Evolutionary conservation across 805 yeast genomes (phyloP).

Genomic region (Hanseniaspora taiwanica): DNA sequence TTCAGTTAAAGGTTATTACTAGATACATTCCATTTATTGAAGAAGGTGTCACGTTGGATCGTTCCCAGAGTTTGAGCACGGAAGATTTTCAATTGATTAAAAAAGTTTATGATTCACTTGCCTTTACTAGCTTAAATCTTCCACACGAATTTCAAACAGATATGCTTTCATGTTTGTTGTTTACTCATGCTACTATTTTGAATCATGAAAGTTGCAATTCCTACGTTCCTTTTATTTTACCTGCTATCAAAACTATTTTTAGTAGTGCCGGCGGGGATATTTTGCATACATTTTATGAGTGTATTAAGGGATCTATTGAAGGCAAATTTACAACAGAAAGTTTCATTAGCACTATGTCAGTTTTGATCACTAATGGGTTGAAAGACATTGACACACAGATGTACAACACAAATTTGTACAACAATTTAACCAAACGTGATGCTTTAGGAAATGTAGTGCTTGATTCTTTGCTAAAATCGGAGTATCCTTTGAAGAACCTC

Average conservation of each 20-base stretch:
- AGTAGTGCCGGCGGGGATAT: background rate
- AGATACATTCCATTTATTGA: constrained; percentile 46
- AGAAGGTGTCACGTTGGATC: constrained; percentile 22
- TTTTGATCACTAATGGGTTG: background rate
- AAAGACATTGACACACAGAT: background rate
- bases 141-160: constrained; percentile 61
- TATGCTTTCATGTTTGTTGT: constrained; percentile 55
- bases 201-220: constrained; percentile 23
- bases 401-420: background rate
- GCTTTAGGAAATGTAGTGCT: background rate
- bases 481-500: constrained; percentile 24
- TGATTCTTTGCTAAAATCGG: background rate
- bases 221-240: constrained; percentile 2
- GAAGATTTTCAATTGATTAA: constrained; percentile 32
- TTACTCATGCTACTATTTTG: constrained; percentile 44
- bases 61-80: constrained; percentile 8
- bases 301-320: background rate
- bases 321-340: background rate
- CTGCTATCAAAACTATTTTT: background rate
- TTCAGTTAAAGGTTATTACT: constrained; percentile 51
- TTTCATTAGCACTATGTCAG: background rate
- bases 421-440: background rate
- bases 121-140: constrained; percentile 50
- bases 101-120: constrained; percentile 36
- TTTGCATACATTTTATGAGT: background rate